Evolutionary conservation across 805 yeast genomes (phyloP).

Genomic region (Yamadazyma philogaea): DNA sequence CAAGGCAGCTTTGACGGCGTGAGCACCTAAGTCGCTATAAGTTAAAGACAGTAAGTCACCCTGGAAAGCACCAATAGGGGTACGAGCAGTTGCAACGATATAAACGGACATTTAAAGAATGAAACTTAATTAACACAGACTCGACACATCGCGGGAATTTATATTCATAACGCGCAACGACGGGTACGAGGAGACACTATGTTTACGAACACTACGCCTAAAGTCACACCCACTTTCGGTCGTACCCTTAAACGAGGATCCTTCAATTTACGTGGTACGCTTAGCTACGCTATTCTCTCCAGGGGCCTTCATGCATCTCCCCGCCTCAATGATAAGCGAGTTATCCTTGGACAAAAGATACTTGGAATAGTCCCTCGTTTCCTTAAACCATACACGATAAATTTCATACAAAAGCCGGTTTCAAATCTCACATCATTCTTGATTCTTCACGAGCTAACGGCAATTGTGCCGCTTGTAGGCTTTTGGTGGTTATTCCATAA

Average conservation of each 20-base stretch:
- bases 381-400: conserved; percentile 48
- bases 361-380: conserved; percentile 45
- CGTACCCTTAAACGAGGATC: too few relatives aligned
- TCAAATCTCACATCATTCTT: conserved; percentile 63
- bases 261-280: not conserved
- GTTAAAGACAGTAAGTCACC: conserved; percentile 73
- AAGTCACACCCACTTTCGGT: not conserved
- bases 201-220: not conserved
- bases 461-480: conserved; percentile 65
- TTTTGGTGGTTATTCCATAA: conserved; percentile 66
- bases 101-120: conserved; percentile 49
- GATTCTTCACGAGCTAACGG: conserved; percentile 70
- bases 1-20: conserved; percentile 86
- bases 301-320: not conserved
- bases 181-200: conserved; percentile 4
- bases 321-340: conserved; percentile 10
- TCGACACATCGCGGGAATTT: conserved; percentile 1
- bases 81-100: conserved; percentile 88
- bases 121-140: not conserved
- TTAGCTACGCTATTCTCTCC: not conserved
- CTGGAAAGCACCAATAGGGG: conserved; percentile 94
- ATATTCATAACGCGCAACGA: conserved; percentile 2
- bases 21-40: conserved; percentile 85
- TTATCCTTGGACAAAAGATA: conserved; percentile 15
- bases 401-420: conserved; percentile 54